A percentile compares a stretch with the other conserved stretches of the same genome.
Evolutionary conservation across 2,329 filamentous ascomycete species (phyloP).

Genomic region (Elsinoe arachidis): DNA sequence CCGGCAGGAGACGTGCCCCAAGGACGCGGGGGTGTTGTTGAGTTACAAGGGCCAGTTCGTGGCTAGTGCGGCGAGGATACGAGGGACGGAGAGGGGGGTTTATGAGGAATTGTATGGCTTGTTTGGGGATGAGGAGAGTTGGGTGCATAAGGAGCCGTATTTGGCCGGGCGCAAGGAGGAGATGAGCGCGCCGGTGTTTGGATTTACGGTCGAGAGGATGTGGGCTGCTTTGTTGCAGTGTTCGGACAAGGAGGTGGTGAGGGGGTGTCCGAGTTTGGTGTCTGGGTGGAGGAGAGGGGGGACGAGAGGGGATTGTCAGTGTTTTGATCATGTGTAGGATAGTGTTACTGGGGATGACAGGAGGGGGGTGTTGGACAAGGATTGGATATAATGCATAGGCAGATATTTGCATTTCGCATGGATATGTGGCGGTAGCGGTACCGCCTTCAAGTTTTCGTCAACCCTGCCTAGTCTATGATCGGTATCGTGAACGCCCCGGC

Average conservation of each 20-base stretch:
- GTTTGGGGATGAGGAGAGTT: slow-evolving; percentile 24
- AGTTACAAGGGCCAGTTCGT: slow-evolving; percentile 43
- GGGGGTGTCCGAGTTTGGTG: slow-evolving; percentile 21
- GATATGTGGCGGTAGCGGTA: not conserved
- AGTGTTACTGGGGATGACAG: not conserved
- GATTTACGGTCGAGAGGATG: slow-evolving; percentile 31
- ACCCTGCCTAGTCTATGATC: not conserved
- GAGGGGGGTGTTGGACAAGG: not conserved
- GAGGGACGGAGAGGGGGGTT: slow-evolving; percentile 27
- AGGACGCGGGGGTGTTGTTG: slow-evolving; percentile 25
- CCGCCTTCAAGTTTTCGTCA: not conserved
- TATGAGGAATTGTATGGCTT: slow-evolving; percentile 27
- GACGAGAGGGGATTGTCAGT: slow-evolving; percentile 20
- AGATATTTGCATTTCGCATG: not conserved
- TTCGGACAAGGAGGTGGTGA: slow-evolving; percentile 18
- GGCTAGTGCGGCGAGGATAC: slow-evolving; percentile 36
- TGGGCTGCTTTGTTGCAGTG: slow-evolving; percentile 32
- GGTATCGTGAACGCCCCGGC: not conserved
- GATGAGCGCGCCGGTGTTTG: slow-evolving; percentile 27
- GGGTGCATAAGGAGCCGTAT: slow-evolving; percentile 21
- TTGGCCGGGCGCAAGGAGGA: slow-evolving; percentile 19
- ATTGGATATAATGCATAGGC: not conserved
- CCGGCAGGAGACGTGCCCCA: slow-evolving; percentile 14
- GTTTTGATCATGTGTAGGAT: slow-evolving; percentile 18
- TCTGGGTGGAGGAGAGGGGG: slow-evolving; percentile 19